Evolutionary conservation across 495 filamentous ascomycete species (phyloP), one percentile per base, ranked within the genome.

Genomic region (Poronia punctata): DNA sequence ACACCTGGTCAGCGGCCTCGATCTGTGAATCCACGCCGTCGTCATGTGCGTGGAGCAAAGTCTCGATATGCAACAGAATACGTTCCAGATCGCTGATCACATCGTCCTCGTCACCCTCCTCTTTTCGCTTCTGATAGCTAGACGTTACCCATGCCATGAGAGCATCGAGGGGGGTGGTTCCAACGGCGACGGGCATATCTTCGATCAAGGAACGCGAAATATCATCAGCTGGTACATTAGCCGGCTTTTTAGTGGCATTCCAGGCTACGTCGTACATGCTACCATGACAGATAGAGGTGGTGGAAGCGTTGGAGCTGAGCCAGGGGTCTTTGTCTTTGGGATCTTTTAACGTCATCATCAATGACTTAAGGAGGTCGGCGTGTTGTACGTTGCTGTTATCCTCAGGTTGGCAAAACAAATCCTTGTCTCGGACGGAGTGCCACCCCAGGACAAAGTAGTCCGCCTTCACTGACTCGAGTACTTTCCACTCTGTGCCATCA

Each of bases 371-470:
- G n/a, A n/a, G n/a, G n/a, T n/a, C n/a, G n/a, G n/a, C n/a, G n/a
- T n/a, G n/a, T n/a, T n/a, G n/a, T n/a, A n/a, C n/a, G n/a, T n/a
- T n/a, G n/a, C n/a, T n/a, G n/a, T n/a, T n/a, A n/a, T n/a, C n/a
- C n/a, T n/a, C n/a, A n/a, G n/a, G n/a, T n/a, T n/a, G n/a, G n/a
- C n/a, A n/a, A n/a, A n/a, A n/a, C n/a, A n/a, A n/a, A n/a, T n/a
- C n/a, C n/a, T n/a, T n/a, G n/a, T n/a, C n/a, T n/a, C n/a, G n/a
- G n/a, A n/a, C n/a, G n/a, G n/a, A 52, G 41, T 78, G 68, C 71
- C 70, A 78, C 3, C 75, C 73, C 1, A 77, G 8, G 0, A 79
- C 60, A 39, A 62, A 70, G 53, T 79, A 78, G 35, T 50, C 56
- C 0, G 64, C 65, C 0, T 38, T 53, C 3, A 66, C 75, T 0